Evolutionary conservation across 192 early-diverging fungal genomes (phyloP), one percentile per base, ranked within the genome.

Genomic region (Chytriomyces sp.): DNA sequence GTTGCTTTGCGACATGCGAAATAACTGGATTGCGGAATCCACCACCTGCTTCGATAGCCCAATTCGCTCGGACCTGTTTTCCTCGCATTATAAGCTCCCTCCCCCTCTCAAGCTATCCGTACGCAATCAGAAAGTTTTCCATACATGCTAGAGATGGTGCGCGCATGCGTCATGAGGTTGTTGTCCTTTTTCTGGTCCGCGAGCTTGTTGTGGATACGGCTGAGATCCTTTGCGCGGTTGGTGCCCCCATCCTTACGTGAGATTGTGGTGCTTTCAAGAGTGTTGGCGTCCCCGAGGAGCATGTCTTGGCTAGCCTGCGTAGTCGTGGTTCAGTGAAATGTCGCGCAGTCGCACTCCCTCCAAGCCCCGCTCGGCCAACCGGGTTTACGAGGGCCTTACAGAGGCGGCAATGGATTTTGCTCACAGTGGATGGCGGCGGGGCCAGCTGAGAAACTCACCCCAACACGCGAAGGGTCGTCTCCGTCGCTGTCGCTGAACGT

Each of bases 401-500:
- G n/a, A n/a, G n/a, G n/a, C n/a, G n/a, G n/a, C n/a, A n/a, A n/a
- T 49, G 1, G 22, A 2, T 22, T 2, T 49, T 2, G 14, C 44
- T 22, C 22, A 12, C 44, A 49, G 44, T 49, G 12, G 12, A 0
- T 22, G 44, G 22, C 14, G 14, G 22, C 12, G 44, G 14, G 22
- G 22, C 2, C 12, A 49, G 44, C 12, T 19, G 7, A 1, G 14
- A 19, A 62, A 62, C 56, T 41, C 36, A 70, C 68, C 82, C 95
- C 94, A 40, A 93, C 93, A 90, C 91, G 92, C 57, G 91, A 93
- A n/a, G 92, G 93, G 73, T 94, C 91, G 74, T 93, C 82, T 34
- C 78, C 92, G 58, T 85, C 84, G 1, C 75, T 72, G 75, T 94
- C 93, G 26, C 93, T 88, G 74, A 95, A 94, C 28, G 95, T 99